Evolutionary conservation across 2,329 filamentous ascomycete genomes (phyloP).

Genomic region (Cladophialophora yegresii): DNA sequence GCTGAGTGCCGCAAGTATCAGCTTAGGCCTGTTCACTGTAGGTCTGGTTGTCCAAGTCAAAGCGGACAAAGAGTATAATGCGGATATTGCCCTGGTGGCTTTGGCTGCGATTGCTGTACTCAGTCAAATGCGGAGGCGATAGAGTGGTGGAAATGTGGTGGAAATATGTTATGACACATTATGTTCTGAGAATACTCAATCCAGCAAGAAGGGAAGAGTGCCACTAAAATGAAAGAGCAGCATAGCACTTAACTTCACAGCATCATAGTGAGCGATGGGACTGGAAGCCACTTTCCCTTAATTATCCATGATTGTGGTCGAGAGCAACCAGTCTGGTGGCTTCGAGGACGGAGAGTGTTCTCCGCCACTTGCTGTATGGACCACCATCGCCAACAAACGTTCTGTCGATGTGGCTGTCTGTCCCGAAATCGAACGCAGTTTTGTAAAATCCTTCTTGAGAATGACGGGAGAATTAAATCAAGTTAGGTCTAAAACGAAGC

Average conservation of each 20-base stretch:
- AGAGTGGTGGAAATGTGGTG: background rate
- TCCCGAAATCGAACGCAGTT: background rate
- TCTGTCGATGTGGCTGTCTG: background rate
- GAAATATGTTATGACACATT: background rate
- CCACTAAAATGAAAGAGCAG: background rate
- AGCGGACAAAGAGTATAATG: slow-evolving; percentile 13
- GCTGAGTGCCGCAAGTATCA: slow-evolving; percentile 9
- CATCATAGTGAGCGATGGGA: background rate
- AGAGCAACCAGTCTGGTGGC: background rate
- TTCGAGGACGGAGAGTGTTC: background rate
- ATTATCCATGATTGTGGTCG: background rate
- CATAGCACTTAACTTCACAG: background rate
- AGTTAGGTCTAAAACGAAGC: background rate
- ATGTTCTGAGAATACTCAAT: background rate
- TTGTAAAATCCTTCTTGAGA: background rate
- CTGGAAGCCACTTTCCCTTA: background rate
- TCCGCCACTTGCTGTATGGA: background rate
- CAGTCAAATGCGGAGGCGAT: background rate
- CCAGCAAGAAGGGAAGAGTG: background rate
- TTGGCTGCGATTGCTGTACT: slow-evolving; percentile 4
- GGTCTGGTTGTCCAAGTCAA: slow-evolving; percentile 15
- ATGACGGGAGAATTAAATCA: background rate
- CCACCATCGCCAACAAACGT: too few species aligned
- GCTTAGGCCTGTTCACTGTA: slow-evolving; percentile 5
- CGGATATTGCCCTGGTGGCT: slow-evolving; percentile 15